phyloP scores from a whole-genome alignment of 768 basidiomycete genomes.

The Tylopilus rubrobrunneus region DNA sequence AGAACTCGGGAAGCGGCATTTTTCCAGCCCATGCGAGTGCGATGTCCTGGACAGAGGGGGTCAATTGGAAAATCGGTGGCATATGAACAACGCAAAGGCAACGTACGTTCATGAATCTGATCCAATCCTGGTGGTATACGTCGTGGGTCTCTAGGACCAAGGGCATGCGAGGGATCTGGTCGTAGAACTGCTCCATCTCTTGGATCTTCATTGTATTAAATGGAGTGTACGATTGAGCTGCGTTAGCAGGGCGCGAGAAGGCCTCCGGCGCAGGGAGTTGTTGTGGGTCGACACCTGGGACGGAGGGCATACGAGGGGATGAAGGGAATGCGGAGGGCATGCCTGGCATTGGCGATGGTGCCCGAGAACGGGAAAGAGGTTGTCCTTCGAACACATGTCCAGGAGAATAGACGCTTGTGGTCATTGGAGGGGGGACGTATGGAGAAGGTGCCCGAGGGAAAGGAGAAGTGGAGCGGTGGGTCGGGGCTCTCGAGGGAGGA shows the following conservation, averaged over 20 bases:
- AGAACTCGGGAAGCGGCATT: constrained; percentile 56
- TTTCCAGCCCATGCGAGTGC: constrained; percentile 74
- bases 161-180: constrained; percentile 69
- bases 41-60: constrained; percentile 49
- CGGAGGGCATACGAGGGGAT: constrained; percentile 28
- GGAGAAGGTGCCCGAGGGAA: constrained; percentile 31
- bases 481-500: constrained; percentile 20
- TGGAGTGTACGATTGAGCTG: constrained; percentile 59
- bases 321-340: constrained; percentile 25
- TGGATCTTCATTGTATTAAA: constrained; percentile 71
- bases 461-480: constrained; percentile 28
- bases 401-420: constrained; percentile 44
- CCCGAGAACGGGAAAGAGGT: constrained; percentile 41
- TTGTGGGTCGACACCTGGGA: constrained; percentile 22
- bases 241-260: constrained; percentile 70
- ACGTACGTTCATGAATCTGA: constrained; percentile 69
- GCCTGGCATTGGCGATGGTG: constrained; percentile 53
- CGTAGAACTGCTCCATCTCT: constrained; percentile 73
- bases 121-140: constrained; percentile 77
- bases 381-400: constrained; percentile 58
- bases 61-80: not conserved
- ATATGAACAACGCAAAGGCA: not conserved
- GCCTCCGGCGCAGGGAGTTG: constrained; percentile 65
- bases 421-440: constrained; percentile 21
- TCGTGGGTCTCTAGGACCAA: constrained; percentile 70